These are phyloP conservation scores for Eremothecium cymbalariae DNA, from an alignment of 1,139 yeast genomes.

Conservation along the genomic window DNA sequence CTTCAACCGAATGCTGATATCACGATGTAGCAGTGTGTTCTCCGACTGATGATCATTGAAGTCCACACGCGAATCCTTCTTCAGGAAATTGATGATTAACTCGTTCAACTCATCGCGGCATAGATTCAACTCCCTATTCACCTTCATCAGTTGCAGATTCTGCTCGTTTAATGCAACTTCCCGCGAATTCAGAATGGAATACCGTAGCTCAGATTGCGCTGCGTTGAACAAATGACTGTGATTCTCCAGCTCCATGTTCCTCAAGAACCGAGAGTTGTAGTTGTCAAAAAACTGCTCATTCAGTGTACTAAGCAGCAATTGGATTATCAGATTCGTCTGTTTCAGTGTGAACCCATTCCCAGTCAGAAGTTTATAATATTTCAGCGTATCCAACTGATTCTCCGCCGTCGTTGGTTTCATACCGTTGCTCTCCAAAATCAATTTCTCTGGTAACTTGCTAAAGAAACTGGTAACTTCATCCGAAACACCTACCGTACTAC, in stretches of 20 bases:
- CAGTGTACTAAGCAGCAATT: slow-evolving; percentile 43
- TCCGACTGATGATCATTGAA: slow-evolving; percentile 82
- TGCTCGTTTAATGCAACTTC: slow-evolving; percentile 66
- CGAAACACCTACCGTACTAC: slow-evolving; percentile 1
- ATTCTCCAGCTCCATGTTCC: slow-evolving; percentile 67
- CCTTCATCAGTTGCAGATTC: slow-evolving; percentile 49
- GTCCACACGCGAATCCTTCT: slow-evolving; percentile 75
- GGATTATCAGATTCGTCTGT: slow-evolving; percentile 49
- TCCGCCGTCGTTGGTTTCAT: slow-evolving; percentile 27
- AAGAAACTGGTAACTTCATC: slow-evolving; percentile 15
- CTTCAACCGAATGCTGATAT: slow-evolving; percentile 62
- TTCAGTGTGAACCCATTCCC: slow-evolving; percentile 41
- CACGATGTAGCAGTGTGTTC: slow-evolving; percentile 68
- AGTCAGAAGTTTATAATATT: slow-evolving; percentile 22
- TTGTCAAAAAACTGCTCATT: slow-evolving; percentile 46
- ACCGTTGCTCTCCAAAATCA: slow-evolving; percentile 25
- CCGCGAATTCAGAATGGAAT: slow-evolving; percentile 68
- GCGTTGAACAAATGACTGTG: slow-evolving; percentile 86
- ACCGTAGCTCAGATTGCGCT: slow-evolving; percentile 79
- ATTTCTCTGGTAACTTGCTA: slow-evolving; percentile 26
- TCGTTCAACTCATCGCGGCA: slow-evolving; percentile 74
- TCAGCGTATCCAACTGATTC: slow-evolving; percentile 30
- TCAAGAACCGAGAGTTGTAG: slow-evolving; percentile 52
- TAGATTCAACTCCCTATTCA: slow-evolving; percentile 64
- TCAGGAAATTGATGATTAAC: slow-evolving; percentile 48